phyloP scores from a whole-genome alignment of 1,284 basidiomycete species.

The Trichosporon coremiiforme region DNA sequence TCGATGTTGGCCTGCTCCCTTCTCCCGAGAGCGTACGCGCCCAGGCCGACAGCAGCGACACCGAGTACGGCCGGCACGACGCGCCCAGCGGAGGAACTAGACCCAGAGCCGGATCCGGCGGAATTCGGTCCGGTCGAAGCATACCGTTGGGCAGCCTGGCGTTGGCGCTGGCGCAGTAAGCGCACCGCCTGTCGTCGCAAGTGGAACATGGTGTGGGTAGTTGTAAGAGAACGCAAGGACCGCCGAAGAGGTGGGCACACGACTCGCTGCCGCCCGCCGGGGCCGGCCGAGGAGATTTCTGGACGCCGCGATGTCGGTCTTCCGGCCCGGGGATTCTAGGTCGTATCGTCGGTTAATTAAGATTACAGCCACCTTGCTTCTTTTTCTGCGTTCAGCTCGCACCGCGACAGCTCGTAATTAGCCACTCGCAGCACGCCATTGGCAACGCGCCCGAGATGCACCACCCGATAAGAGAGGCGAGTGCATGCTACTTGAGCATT shows the following conservation, averaged over 20 bases:
- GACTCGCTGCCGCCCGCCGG: neutral
- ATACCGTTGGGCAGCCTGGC: neutral
- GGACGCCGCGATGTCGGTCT: neutral
- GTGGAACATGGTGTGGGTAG: constrained; percentile 14
- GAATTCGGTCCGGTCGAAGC: neutral
- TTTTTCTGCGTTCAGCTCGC: neutral
- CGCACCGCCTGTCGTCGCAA: constrained; percentile 8
- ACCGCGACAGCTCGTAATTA: neutral
- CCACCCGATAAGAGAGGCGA: neutral
- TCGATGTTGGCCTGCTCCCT: neutral
- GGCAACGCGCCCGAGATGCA: neutral
- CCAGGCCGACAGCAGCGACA: neutral
- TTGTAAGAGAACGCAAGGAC: neutral
- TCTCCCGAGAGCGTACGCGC: neutral
- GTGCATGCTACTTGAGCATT: neutral
- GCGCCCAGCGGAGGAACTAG: neutral
- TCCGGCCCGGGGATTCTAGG: neutral
- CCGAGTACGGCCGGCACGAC: neutral
- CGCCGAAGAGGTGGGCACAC: neutral
- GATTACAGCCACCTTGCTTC: neutral
- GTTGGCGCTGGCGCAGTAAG: neutral
- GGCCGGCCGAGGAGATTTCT: neutral
- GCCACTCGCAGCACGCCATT: neutral
- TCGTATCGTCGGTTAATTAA: constrained; percentile 1
- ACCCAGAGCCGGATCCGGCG: neutral